Conservation (phyloP, 129 eudicot species). For the Ambrosia artemisiifolia region DNA sequence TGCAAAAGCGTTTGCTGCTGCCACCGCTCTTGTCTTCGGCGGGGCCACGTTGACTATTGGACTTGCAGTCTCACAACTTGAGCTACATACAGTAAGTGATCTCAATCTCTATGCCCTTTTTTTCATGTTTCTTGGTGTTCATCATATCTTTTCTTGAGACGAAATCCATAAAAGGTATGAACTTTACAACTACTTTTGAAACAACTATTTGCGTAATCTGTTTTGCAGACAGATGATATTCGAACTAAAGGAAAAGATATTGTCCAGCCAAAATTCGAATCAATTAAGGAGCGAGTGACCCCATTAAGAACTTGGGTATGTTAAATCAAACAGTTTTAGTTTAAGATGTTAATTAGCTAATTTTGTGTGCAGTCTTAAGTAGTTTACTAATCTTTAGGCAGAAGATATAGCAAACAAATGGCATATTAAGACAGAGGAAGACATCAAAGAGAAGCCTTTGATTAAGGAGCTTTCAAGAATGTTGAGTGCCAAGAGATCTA, state of each 20-base stretch:
- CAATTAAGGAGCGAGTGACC: conserved; percentile 44
- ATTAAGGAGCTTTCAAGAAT: conserved; percentile 64
- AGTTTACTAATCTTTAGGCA: conserved; percentile 42
- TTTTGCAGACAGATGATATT: conserved; percentile 58
- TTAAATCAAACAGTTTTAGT: conserved; percentile 2
- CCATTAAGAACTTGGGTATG: conserved; percentile 81
- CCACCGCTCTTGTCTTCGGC: conserved; percentile 81
- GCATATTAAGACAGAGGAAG: conserved; percentile 55
- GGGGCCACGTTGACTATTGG: conserved; percentile 66
- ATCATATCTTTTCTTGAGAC: background rate
- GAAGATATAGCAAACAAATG: conserved; percentile 63
- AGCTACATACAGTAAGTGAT: conserved; percentile 63
- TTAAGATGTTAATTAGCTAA: background rate
- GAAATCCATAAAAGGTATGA: background rate
- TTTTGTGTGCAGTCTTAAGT: conserved; percentile 8
- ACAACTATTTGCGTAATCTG: background rate
- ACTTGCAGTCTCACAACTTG: conserved; percentile 61
- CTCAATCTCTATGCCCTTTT: background rate
- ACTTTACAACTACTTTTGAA: background rate
- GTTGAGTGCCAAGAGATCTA: conserved; percentile 48
- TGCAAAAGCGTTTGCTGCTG: conserved; percentile 82
- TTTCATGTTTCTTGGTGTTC: background rate
- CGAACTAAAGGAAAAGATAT: conserved; percentile 71
- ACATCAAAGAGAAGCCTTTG: conserved; percentile 57
- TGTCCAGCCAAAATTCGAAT: conserved; percentile 60